Conservation (phyloP, 108 stramenopile species). For the Ochromonas danica region DNA sequence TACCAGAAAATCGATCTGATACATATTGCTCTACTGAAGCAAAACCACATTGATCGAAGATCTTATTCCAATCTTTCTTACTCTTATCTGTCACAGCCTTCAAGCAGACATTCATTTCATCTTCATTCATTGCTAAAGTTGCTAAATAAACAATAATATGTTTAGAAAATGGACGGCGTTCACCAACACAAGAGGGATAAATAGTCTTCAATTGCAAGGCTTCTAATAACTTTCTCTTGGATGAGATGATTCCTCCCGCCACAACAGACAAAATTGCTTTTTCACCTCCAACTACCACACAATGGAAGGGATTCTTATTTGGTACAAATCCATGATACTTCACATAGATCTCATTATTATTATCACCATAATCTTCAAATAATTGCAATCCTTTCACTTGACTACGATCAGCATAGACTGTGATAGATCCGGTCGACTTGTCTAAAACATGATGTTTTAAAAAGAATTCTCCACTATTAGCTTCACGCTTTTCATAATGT, state of each 20-base stretch:
- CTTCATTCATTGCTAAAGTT: background rate
- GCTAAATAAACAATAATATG: background rate
- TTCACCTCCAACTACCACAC: constrained; percentile 43
- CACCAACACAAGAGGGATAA: background rate
- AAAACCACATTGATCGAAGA: background rate
- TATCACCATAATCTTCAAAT: constrained; percentile 81
- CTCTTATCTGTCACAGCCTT: background rate
- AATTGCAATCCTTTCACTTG: constrained; percentile 49
- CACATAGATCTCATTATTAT: constrained; percentile 68
- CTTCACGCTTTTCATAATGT: background rate
- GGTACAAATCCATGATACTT: constrained; percentile 77
- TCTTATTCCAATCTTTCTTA: background rate
- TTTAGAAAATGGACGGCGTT: background rate
- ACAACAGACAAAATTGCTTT: no score
- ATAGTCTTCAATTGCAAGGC: background rate
- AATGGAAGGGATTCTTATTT: constrained; percentile 75
- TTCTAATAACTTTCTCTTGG: background rate
- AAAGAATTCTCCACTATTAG: constrained; percentile 39
- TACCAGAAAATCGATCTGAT: background rate
- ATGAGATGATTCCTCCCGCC: no score
- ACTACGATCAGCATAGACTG: constrained; percentile 44
- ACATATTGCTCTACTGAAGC: background rate
- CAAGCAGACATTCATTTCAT: background rate
- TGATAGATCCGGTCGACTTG: background rate
- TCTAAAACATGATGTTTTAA: constrained; percentile 37